Evolutionary conservation across 768 basidiomycete species (phyloP), one percentile per base, ranked within the genome.

Genomic region (Tephrocybe sp.): DNA sequence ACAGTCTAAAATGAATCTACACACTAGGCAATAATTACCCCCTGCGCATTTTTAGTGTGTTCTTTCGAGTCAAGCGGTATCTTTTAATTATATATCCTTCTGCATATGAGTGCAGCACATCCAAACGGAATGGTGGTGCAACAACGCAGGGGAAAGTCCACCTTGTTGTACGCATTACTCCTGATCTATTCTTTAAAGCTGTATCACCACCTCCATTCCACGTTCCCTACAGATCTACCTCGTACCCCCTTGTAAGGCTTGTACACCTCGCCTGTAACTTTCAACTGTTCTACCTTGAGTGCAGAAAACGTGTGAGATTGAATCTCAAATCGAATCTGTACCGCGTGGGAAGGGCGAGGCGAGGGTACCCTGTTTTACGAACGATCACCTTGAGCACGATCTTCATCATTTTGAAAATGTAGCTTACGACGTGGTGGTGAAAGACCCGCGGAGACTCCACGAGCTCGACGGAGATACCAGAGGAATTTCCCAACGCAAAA

Each of bases 211-310:
- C 79, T 71, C 79, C 79, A 91, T 66, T 93, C 91, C 3, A 92
- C 73, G 47, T 80, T 77, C 1, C 86, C 89, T n/a, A 72, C 65
- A 26, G 81, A 80, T 34, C 77, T 73, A 39, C 85, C 83, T 62
- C 93, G 74, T 45, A 97, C 87, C 14, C 94, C 94, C 67, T 95
- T 96, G 71, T 89, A 97, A 10, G 90, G 89, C 68, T 95, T 96
- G 68, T 95, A 95, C 10, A 68, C 69, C 65, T 94, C 91, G 11
- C 88, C 85, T 1, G 71, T 84, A 23, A 91, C 72, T 67, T 85
- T 91, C 38, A 96, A 78, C 59, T 93, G 88, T 53, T 94, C 90
- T 3, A 96, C 85, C 60, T 88, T 90, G 40, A 96, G 72, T 17
- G 87, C 78, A 5, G 91, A 92, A 65, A 86, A 90, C 30, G 84